Evolutionary conservation across 371 early-diverging fungal genomes (phyloP), one percentile per base, ranked within the genome.

Genomic region (Gilbertella persicaria): DNA sequence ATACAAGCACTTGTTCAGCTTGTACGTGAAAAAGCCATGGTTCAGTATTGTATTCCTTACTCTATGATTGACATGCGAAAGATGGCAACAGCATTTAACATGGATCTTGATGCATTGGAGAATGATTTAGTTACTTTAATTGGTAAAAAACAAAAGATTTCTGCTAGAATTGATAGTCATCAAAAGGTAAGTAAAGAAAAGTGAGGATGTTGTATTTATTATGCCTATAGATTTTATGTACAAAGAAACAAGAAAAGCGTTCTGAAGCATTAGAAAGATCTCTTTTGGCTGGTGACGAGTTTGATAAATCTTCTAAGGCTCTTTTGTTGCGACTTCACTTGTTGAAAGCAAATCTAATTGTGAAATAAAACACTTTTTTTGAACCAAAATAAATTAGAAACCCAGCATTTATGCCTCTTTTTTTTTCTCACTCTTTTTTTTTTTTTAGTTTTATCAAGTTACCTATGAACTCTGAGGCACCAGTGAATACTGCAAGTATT

Each of bases 41-140:
- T 90, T 0, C 94, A 93, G 61, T 95, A 93, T 63, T 89, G 91
- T 37, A 69, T 69, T 28, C 93, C 95, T 10, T 95, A 90, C 66
- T 62, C 80, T 26, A 77, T 88, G 0, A 87, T 95, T 3, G 89
- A 93, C 58, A 58, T 95, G 78, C 73, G 77, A 16, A 80, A 80
- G 44, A 93, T 95, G 93, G 91, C 92, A 0, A 48, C 45, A 23
- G 82, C 87, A 14, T 91, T 95, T 58, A 77, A 80, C 36, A 80
- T 83, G 0, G 53, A 62, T 8, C 77, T 89, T 0, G 60, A 75
- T 13, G 64, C 63, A 9, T 60, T 93, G n/a, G 92, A 92, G 69
- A 66, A 68, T 13, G 88, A 91, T 62, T 64, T 93, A 17, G 83
- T 82, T 0, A 58, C 53, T 7, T 60, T 93, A 50, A 93, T 94